Evolutionary conservation across 805 yeast genomes (phyloP), one percentile per base, ranked within the genome.

Genomic region (Pichia occidentalis): DNA sequence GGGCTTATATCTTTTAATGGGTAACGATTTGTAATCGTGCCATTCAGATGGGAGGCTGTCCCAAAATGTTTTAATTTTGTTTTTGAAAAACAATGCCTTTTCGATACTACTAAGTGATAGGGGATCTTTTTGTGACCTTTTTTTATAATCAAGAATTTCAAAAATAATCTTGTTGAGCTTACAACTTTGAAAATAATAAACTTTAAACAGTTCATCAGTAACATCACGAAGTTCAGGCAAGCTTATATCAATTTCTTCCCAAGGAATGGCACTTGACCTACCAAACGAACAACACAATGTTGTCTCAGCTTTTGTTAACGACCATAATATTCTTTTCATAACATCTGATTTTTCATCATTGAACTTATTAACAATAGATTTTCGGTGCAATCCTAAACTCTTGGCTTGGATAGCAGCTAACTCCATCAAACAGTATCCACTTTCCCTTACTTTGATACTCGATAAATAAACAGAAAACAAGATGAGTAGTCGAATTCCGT

Each of bases 361-460:
- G 33, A 61, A 61, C 39, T 59, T 61, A 34, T 56, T 51, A 7
- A 60, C 63, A 23, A 62, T 61, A 21, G 63, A 51, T 32, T 56
- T 60, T 36, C 68, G 56, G 47, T 71, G 73, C 3, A 70, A 50
- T 1, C 76, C 76, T n/a, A 71, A 49, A n/a, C 73, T 60, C 21
- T 65, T 59, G 1, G 70, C 63, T 49, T 71, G 76, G 36, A 71
- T 56, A 1, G 68, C 60, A 7, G 75, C 75, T 31, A 68, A 41
- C 29, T 71, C 70, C 51, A 69, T 53, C 32, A 71, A 43, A 43
- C 68, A 64, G 62, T 70, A 71, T 0, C 72, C 70, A 34, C 70
- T 63, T 41, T 71, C 76, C 41, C 74, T 59, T 28, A 67, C 66
- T 44, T 63, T 67, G 19, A 60, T 60, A 32, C 70, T 59, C 30